Evolutionary conservation across 2,329 filamentous ascomycete species (phyloP).

Genomic region (Penicillium sp.): DNA sequence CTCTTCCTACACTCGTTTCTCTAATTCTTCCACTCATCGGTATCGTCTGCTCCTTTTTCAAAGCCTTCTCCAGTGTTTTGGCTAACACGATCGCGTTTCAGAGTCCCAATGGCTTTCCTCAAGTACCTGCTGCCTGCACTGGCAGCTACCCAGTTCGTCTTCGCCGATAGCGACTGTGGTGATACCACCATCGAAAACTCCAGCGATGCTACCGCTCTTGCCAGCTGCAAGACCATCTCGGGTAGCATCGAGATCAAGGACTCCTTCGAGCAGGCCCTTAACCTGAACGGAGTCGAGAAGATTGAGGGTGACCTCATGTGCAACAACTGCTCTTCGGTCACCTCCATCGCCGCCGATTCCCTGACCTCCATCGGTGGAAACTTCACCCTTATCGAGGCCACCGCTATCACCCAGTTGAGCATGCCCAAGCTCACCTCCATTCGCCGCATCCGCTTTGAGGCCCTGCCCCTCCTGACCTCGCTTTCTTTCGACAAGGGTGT

Average conservation of each 20-base stretch:
- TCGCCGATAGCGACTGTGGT: slow-evolving; percentile 38
- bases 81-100: slow-evolving; percentile 9
- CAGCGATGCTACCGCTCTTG: slow-evolving; percentile 57
- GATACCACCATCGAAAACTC: slow-evolving; percentile 51
- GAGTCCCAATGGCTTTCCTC: slow-evolving; percentile 46
- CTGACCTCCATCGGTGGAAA: slow-evolving; percentile 61
- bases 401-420: slow-evolving; percentile 60
- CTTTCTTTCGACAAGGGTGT: slow-evolving; percentile 61
- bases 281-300: slow-evolving; percentile 47
- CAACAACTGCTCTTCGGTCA: slow-evolving; percentile 55
- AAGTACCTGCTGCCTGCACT: slow-evolving; percentile 54
- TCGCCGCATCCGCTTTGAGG: slow-evolving; percentile 62
- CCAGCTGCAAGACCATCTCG: slow-evolving; percentile 60
- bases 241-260: slow-evolving; percentile 61
- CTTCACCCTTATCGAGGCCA: slow-evolving; percentile 66
- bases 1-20: slow-evolving; percentile 32
- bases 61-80: slow-evolving; percentile 8
- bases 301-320: slow-evolving; percentile 54
- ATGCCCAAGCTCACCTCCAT: slow-evolving; percentile 62
- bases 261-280: slow-evolving; percentile 55
- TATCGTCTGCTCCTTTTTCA: slow-evolving; percentile 13
- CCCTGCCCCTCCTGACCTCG: slow-evolving; percentile 59
- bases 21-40: slow-evolving; percentile 22
- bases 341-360: slow-evolving; percentile 55
- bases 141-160: slow-evolving; percentile 48